phyloP scores from a whole-genome alignment of 495 filamentous ascomycete genomes.

The Penicillium paxilli region DNA sequence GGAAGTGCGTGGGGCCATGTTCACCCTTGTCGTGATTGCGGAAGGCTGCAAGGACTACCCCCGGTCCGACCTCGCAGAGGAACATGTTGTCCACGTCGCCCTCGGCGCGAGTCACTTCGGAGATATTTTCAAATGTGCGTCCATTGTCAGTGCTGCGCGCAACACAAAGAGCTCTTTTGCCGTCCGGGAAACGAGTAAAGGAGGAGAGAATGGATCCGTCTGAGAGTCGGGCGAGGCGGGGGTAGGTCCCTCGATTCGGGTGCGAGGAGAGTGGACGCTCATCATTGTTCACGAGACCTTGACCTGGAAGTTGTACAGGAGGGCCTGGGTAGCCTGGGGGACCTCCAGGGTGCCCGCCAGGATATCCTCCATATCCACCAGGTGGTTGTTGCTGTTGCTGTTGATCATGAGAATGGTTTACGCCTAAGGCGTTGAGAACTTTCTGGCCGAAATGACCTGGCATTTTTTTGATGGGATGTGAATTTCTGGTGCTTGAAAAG shows the following conservation, averaged over 20 bases:
- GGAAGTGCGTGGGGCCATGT: conserved; percentile 47
- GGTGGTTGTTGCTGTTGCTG: not conserved
- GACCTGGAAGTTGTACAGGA: conserved; percentile 18
- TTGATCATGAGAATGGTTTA: conserved; percentile 16
- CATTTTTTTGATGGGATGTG: conserved; percentile 15
- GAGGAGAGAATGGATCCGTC: conserved; percentile 43
- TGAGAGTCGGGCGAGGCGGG: conserved; percentile 36
- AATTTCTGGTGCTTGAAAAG: not conserved
- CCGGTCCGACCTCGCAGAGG: conserved; percentile 50
- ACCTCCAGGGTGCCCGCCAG: not conserved
- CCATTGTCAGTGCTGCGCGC: conserved; percentile 39
- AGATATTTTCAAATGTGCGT: conserved; percentile 32
- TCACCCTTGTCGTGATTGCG: conserved; percentile 57
- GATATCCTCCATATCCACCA: not conserved
- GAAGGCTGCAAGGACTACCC: conserved; percentile 55
- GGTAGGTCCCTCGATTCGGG: conserved; percentile 42
- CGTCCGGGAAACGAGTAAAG: conserved; percentile 38
- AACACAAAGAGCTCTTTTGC: conserved; percentile 31
- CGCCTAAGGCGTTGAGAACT: conserved; percentile 33
- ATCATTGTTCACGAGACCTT: conserved; percentile 32
- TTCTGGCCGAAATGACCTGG: conserved; percentile 39
- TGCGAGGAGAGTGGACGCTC: conserved; percentile 42
- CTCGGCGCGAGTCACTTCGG: conserved; percentile 36
- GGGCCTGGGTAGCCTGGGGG: not conserved
- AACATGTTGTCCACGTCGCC: conserved; percentile 62